Evolutionary conservation across 495 filamentous ascomycete genomes (phyloP), one percentile per base, ranked within the genome.

Genomic region (Xylaria cubensis): DNA sequence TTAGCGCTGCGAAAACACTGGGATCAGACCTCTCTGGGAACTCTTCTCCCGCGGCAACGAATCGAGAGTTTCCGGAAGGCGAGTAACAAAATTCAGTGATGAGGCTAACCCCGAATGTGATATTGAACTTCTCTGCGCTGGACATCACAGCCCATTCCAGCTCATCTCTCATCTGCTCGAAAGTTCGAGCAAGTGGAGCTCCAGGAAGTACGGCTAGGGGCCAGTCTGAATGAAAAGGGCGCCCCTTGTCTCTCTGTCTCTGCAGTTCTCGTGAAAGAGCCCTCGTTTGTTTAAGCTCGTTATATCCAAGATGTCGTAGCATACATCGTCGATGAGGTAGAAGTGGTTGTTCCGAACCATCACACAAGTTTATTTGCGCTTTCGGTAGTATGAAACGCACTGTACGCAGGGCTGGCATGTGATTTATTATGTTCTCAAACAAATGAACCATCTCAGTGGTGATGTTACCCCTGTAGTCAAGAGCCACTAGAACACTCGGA

Each of bases 11-110:
- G 58, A 61, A 61, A 61, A 61, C 9, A 10, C 58, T 61, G 58
- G 58, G 58, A 61, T 61, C 58, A 13, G 58, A 32, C 4, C 32
- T 61, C 19, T 61, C 58, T 21, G 58, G 58, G 10, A 61, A 61
- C 2, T 39, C 34, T 4, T 61, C 58, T n/a, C 58, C 58, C 29
- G n/a, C 58, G 32, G 58, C 58, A 39, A 61, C 58, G 5, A 36
- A 61, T 21, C 58, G 58, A 10, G 58, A 61, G 58, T 39, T 32
- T 9, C 58, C 32, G 19, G 58, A 61, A 39, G 58, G 58, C 34
- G 34, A 61, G 39, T 61, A 39, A 10, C 58, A 61, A 39, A 39
- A 61, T 19, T 61, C 58, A 1, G 58, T 39, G 58, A 61, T 61
- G 34, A 39, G 58, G 58, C 7, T 1, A 17, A 61, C 6, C 19